phyloP scores from a whole-genome alignment of 176 grass and related monocot species.

The Cocos nucifera region DNA sequence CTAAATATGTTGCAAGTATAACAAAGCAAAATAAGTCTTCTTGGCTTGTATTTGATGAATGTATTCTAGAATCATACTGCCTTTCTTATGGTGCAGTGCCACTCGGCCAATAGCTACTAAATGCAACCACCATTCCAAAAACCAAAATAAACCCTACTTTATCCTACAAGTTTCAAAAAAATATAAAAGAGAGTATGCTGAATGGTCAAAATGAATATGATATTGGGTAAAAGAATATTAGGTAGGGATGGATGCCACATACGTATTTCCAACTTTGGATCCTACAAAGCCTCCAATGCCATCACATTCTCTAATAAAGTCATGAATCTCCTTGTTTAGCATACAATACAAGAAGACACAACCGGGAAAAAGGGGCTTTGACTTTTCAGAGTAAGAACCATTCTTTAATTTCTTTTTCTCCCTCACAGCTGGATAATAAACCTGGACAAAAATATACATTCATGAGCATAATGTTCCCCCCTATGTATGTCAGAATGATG shows the following conservation, averaged over 20 bases:
- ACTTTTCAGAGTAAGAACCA: slow-evolving; percentile 42
- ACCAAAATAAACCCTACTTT: too few species aligned
- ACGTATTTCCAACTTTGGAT: slow-evolving; percentile 69
- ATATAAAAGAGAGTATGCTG: neutral
- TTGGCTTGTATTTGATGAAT: too few species aligned
- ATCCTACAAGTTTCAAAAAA: neutral
- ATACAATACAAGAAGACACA: slow-evolving; percentile 65
- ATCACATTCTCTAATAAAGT: slow-evolving; percentile 58
- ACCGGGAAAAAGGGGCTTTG: slow-evolving; percentile 66
- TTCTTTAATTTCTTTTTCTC: slow-evolving; percentile 49
- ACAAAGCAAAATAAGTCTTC: too few species aligned
- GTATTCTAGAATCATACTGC: too few species aligned
- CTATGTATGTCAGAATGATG: neutral
- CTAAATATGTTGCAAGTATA: too few species aligned
- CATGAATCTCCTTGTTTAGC: slow-evolving; percentile 74
- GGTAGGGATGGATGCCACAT: slow-evolving; percentile 6
- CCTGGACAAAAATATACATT: slow-evolving; percentile 29
- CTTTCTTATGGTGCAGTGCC: too few species aligned
- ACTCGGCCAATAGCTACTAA: too few species aligned
- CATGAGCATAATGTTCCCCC: neutral
- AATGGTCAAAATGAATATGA: too few species aligned
- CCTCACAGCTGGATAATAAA: slow-evolving; percentile 68
- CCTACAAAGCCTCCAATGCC: slow-evolving; percentile 78
- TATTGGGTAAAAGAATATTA: neutral
- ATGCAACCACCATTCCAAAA: too few species aligned